Percentiles rank a stretch among this genome's conserved stretches.
Conservation (phyloP, 768 basidiomycete species). For the Hericium coralloides region DNA sequence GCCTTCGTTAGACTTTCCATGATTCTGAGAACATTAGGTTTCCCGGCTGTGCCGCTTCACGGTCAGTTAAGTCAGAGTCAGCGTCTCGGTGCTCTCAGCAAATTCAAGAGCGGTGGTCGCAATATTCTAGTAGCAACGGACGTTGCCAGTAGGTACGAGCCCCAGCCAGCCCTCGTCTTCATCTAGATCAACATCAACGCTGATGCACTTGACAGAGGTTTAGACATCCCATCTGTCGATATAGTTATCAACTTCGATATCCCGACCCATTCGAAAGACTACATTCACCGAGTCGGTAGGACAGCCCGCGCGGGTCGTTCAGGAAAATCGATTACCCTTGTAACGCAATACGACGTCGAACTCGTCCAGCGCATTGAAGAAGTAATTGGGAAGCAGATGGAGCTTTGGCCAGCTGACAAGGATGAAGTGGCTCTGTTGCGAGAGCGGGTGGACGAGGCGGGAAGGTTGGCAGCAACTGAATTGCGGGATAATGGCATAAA, state of each 20-base stretch:
- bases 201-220: conserved; percentile 43
- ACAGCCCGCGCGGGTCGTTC: conserved; percentile 97
- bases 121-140: conserved; percentile 93
- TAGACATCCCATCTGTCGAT: conserved; percentile 95
- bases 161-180: no score
- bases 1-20: conserved; percentile 58
- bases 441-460: conserved; percentile 87
- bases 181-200: neutral
- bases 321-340: conserved; percentile 95
- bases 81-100: conserved; percentile 84
- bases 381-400: conserved; percentile 89
- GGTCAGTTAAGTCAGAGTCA: conserved; percentile 93
- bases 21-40: conserved; percentile 82
- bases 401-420: conserved; percentile 75
- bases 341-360: conserved; percentile 98
- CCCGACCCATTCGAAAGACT: conserved; percentile 97
- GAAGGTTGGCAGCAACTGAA: conserved; percentile 64
- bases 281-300: conserved; percentile 95
- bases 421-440: conserved; percentile 82
- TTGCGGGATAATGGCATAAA: conserved; percentile 65
- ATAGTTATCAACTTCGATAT: conserved; percentile 97
- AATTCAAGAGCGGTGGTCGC: conserved; percentile 93
- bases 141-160: conserved; percentile 77
- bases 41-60: conserved; percentile 92
- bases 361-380: conserved; percentile 90